A percentile compares a stretch with the other conserved stretches of the same genome.
Evolutionary conservation across 352 stramenopile species (phyloP).

Genomic region (Phytophthora palmivora): DNA sequence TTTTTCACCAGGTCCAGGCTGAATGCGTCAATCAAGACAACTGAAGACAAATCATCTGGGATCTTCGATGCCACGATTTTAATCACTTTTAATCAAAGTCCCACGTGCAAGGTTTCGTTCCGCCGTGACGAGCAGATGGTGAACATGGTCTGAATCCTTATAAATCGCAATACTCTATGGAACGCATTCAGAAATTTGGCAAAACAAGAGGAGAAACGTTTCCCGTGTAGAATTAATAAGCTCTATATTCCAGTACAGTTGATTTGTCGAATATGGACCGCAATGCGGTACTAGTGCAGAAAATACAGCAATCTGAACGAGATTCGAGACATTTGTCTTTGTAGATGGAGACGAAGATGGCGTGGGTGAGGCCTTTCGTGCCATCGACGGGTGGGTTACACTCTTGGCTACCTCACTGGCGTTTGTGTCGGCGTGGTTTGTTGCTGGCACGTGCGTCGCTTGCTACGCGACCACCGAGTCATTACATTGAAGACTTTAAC

Average conservation of each 20-base stretch:
- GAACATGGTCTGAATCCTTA: neutral
- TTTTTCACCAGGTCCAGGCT: too few relatives aligned
- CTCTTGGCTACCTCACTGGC: too few relatives aligned
- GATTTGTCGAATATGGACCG: too few relatives aligned
- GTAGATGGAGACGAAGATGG: neutral
- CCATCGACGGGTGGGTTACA: neutral
- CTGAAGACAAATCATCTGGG: neutral
- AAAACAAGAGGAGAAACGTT: too few relatives aligned
- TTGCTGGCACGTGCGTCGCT: neutral
- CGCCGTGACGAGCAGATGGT: neutral
- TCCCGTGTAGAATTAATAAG: too few relatives aligned
- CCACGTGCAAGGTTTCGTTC: neutral
- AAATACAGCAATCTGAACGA: neutral
- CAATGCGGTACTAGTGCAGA: too few relatives aligned
- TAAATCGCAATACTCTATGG: too few relatives aligned
- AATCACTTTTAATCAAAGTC: slow-evolving; percentile 15
- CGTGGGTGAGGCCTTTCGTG: slow-evolving; percentile 4
- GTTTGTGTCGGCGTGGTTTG: neutral
- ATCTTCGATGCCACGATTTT: slow-evolving; percentile 2
- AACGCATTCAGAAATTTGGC: too few relatives aligned
- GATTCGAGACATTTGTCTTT: slow-evolving; percentile 16
- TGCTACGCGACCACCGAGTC: neutral
- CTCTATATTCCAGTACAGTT: too few relatives aligned
- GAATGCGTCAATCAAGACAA: too few relatives aligned
- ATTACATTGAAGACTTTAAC: neutral